Conservation (phyloP, 1,284 basidiomycete species). For the Ustilago xerochloae region DNA sequence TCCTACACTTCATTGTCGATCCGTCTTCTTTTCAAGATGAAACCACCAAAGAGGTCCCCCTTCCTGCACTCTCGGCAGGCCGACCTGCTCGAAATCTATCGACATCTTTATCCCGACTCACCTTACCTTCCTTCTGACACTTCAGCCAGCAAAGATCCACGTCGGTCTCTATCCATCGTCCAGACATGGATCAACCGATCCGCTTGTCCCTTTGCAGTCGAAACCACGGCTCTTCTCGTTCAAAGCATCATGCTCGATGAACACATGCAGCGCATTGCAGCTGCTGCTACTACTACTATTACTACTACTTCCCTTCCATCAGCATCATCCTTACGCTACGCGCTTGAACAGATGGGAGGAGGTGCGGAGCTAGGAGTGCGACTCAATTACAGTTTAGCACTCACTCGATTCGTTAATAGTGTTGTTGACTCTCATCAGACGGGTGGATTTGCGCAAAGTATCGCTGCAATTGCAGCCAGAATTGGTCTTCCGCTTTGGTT, state of each 20-base stretch:
- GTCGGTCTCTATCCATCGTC: conserved; percentile 40
- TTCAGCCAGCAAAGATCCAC: conserved; percentile 9
- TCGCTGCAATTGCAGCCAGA: conserved; percentile 85
- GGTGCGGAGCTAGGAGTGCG: conserved; percentile 43
- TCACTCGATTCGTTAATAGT: conserved; percentile 78
- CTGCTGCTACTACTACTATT: too few relatives aligned
- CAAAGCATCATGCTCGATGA: conserved; percentile 55
- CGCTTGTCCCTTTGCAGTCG: conserved; percentile 63
- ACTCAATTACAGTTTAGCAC: conserved; percentile 55
- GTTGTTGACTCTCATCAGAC: conserved; percentile 89
- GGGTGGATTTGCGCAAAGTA: conserved; percentile 81
- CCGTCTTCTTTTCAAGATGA: conserved; percentile 40
- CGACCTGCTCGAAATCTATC: conserved; percentile 47
- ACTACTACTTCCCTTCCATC: too few relatives aligned
- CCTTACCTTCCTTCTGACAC: conserved; percentile 8
- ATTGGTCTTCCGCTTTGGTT: conserved; percentile 87
- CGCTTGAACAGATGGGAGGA: conserved; percentile 46
- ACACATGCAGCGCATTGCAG: conserved; percentile 42
- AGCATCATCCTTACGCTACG: conserved; percentile 4
- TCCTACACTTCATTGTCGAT: too few relatives aligned
- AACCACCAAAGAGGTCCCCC: conserved; percentile 45
- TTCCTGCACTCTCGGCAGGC: conserved; percentile 39
- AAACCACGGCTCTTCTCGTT: conserved; percentile 59
- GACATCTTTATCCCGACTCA: conserved; percentile 42
- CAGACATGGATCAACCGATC: conserved; percentile 63